These are phyloP conservation scores for Hansenula anomala DNA, from an alignment of 1,139 yeast species.

Conservation along the genomic window DNA sequence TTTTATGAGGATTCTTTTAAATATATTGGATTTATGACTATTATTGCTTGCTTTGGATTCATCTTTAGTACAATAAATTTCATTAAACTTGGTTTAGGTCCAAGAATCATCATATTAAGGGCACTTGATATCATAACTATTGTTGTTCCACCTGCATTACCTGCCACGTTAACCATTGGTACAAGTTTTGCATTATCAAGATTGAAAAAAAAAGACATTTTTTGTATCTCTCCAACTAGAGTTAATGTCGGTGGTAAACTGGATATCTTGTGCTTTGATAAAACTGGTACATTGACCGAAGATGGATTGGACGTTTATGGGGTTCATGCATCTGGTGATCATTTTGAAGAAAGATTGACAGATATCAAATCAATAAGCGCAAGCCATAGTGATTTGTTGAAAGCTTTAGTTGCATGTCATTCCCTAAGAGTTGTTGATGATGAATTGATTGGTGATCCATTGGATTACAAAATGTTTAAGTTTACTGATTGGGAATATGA, in stretches of 20 bases:
- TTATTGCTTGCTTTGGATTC: constrained; percentile 83
- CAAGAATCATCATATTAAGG: constrained; percentile 68
- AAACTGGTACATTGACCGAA: constrained; percentile 95
- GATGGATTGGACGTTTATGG: constrained; percentile 95
- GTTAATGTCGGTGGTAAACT: constrained; percentile 93
- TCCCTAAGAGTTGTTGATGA: constrained; percentile 75
- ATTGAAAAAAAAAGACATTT: constrained; percentile 62
- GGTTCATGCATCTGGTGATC: constrained; percentile 56
- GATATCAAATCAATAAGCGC: constrained; percentile 26
- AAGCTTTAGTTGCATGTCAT: constrained; percentile 80
- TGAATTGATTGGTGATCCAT: constrained; percentile 86
- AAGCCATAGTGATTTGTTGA: constrained; percentile 21
- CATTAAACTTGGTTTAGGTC: constrained; percentile 66
- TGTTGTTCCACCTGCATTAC: constrained; percentile 97
- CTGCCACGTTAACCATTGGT: constrained; percentile 95
- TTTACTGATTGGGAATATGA: constrained; percentile 74
- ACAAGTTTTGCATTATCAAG: constrained; percentile 87
- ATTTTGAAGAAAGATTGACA: constrained; percentile 44
- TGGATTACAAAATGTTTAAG: constrained; percentile 89
- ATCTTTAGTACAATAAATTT: constrained; percentile 79
- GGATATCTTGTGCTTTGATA: constrained; percentile 89
- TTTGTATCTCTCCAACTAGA: constrained; percentile 89
- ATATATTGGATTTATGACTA: constrained; percentile 91
- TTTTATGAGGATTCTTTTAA: constrained; percentile 92
- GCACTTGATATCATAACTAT: constrained; percentile 93